Evolutionary conservation across 192 early-diverging fungal genomes (phyloP).

Genomic region (Coemansia sp.): DNA sequence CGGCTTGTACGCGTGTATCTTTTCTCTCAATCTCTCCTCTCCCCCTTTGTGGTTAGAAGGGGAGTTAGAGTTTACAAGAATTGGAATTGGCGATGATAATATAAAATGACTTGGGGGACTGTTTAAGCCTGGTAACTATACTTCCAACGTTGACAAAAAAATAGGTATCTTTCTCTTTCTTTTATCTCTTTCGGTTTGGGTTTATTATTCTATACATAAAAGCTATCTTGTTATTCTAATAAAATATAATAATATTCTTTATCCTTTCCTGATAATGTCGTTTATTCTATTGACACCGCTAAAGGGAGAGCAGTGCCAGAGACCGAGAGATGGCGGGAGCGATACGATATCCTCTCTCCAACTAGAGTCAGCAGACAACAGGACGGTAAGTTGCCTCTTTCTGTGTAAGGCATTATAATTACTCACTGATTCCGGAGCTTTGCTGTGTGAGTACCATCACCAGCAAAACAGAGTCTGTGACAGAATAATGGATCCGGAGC

Average conservation of each 20-base stretch:
- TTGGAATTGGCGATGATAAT: not conserved
- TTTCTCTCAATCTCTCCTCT: no score
- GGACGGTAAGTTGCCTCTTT: not conserved
- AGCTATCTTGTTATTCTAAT: not conserved
- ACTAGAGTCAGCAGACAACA: not conserved
- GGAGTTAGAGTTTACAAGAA: not conserved
- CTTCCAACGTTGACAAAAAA: not conserved
- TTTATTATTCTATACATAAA: not conserved
- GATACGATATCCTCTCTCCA: not conserved
- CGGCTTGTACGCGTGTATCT: not conserved
- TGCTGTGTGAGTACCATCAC: not conserved
- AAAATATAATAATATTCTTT: constrained; percentile 7
- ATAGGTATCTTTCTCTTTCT: not conserved
- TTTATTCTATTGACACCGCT: constrained; percentile 45
- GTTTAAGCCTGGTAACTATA: not conserved
- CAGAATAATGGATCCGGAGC: no score
- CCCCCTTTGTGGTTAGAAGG: not conserved
- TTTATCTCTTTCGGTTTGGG: not conserved
- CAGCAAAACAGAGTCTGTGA: no score
- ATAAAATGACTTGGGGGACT: not conserved
- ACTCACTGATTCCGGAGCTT: not conserved
- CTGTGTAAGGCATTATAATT: not conserved
- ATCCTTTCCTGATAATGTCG: constrained; percentile 10
- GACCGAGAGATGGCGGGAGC: not conserved
- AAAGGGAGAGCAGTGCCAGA: constrained; percentile 6